Percentiles rank a stretch among this genome's conserved stretches.
Conservation (phyloP, 2,329 filamentous ascomycete genomes). For the Cylindrodendrum hubeiense region DNA sequence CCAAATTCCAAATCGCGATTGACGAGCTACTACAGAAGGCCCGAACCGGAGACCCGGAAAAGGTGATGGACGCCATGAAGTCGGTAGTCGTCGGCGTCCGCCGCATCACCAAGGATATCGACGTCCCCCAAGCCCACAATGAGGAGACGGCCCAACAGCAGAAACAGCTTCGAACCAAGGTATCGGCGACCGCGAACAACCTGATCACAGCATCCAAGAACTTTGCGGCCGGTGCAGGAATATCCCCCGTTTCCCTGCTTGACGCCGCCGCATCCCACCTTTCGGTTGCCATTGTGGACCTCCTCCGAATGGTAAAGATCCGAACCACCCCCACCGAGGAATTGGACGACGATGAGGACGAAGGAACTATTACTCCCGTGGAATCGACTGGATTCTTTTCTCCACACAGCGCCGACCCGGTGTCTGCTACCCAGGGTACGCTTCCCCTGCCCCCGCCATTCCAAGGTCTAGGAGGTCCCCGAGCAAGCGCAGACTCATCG, state of each 20-base stretch:
- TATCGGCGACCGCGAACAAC: constrained; percentile 95
- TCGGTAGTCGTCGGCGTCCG: constrained; percentile 85
- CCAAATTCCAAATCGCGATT: constrained; percentile 93
- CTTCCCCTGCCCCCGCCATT: constrained; percentile 68
- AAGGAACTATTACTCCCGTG: constrained; percentile 73
- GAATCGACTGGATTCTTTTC: constrained; percentile 79
- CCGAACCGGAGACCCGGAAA: constrained; percentile 77
- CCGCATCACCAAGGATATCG: constrained; percentile 85
- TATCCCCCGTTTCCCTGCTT: constrained; percentile 92
- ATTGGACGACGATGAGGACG: constrained; percentile 83
- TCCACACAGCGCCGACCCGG: constrained; percentile 60
- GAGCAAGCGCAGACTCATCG: constrained; percentile 76
- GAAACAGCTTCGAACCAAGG: constrained; percentile 80
- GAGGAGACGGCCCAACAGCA: constrained; percentile 69
- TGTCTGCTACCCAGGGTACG: constrained; percentile 50
- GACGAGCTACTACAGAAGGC: constrained; percentile 89
- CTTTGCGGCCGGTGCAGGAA: constrained; percentile 83
- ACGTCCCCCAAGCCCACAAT: constrained; percentile 66
- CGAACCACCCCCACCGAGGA: constrained; percentile 80
- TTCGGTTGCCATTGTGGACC: constrained; percentile 85
- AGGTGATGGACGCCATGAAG: constrained; percentile 89
- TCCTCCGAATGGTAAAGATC: constrained; percentile 87
- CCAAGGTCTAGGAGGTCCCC: constrained; percentile 66
- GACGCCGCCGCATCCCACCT: constrained; percentile 95
- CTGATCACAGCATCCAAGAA: constrained; percentile 96